phyloP scores from a whole-genome alignment of 805 yeast species.

The Schwanniomyces yamadae region DNA sequence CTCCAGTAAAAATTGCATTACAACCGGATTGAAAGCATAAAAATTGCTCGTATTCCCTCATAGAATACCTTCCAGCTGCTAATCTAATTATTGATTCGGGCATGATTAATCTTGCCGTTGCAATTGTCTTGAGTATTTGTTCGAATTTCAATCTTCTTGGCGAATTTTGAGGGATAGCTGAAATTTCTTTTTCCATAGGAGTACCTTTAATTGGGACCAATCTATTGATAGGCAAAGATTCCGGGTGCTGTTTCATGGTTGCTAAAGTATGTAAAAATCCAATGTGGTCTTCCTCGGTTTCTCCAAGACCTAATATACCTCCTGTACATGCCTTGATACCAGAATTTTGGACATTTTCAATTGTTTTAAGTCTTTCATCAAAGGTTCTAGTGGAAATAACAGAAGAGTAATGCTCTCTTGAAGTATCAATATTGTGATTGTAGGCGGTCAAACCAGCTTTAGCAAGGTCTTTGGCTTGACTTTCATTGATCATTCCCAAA shows the following conservation, averaged over 20 bases:
- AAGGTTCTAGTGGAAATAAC: slow-evolving; percentile 68
- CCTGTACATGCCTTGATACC: slow-evolving; percentile 76
- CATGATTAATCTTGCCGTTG: slow-evolving; percentile 75
- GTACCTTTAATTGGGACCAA: slow-evolving; percentile 80
- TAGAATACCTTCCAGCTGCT: slow-evolving; percentile 80
- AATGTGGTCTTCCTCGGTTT: slow-evolving; percentile 67
- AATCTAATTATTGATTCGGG: slow-evolving; percentile 68
- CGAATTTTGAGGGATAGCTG: slow-evolving; percentile 29
- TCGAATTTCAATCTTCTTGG: slow-evolving; percentile 54
- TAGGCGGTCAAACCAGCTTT: slow-evolving; percentile 79
- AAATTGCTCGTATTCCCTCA: slow-evolving; percentile 75
- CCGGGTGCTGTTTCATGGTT: slow-evolving; percentile 72
- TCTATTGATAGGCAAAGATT: slow-evolving; percentile 76
- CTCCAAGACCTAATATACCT: slow-evolving; percentile 79
- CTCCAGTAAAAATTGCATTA: slow-evolving; percentile 80
- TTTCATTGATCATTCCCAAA: slow-evolving; percentile 68
- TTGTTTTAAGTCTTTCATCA: slow-evolving; percentile 70
- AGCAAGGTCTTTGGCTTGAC: slow-evolving; percentile 59
- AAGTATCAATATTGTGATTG: slow-evolving; percentile 79
- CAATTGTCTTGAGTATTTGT: slow-evolving; percentile 63
- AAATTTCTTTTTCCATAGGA: slow-evolving; percentile 61
- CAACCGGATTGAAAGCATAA: slow-evolving; percentile 76
- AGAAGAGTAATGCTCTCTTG: slow-evolving; percentile 72
- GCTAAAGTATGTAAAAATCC: slow-evolving; percentile 66
- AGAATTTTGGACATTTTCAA: slow-evolving; percentile 58